Evolutionary conservation across 2,329 filamentous ascomycete genomes (phyloP), one percentile per base, ranked within the genome.

Genomic region (Microcyclosporella mali): DNA sequence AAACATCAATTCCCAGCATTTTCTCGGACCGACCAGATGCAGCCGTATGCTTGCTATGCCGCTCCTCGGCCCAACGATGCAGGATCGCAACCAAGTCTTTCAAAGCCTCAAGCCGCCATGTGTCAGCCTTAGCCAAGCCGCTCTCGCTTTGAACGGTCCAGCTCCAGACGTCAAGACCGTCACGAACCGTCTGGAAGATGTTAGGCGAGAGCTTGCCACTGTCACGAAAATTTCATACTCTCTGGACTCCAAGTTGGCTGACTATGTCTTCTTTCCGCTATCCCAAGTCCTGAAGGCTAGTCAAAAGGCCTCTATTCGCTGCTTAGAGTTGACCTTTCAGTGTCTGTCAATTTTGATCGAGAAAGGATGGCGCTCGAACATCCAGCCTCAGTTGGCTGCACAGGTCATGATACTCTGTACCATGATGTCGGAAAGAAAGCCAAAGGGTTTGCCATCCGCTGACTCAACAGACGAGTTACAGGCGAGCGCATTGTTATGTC

Each of bases 231-330:
- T 56, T 6, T 62, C 67, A 28, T 57, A 65, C 50, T 55, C 61
- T 1, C 61, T 97, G 14, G 87, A 95, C 62, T 75, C 82, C 40
- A 90, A 88, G 62, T 70, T 97, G 14, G 88, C 89, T 11, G 89
- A 95, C 69, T 98, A 97, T 71, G 77, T 85, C 58, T 97, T 97
- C 70, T 95, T 95, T 50, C 92, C 92, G 0, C 71, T 98, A 0
- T 88, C 87, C 0, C 84, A 92, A 55, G 79, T 97, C 30, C 82
- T 98, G 56, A 82, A 87, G 45, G 77, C 81, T 49, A 83, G 86
- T 53, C 78, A 84, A 49, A 73, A 76, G 36, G 79, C 89, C 41
- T 81, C 89, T 1, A 76, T 85, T 35, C 75, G 77, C 28, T 71
- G 86, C 31, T 69, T 92, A 6, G 92, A 98, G 62, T 66, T 85